A percentile compares a stretch with the other conserved stretches of the same genome.
These are phyloP conservation scores for Cymbopogon flexuosus DNA, from an alignment of 202 grass and related monocot genomes.

Conservation along the genomic window DNA sequence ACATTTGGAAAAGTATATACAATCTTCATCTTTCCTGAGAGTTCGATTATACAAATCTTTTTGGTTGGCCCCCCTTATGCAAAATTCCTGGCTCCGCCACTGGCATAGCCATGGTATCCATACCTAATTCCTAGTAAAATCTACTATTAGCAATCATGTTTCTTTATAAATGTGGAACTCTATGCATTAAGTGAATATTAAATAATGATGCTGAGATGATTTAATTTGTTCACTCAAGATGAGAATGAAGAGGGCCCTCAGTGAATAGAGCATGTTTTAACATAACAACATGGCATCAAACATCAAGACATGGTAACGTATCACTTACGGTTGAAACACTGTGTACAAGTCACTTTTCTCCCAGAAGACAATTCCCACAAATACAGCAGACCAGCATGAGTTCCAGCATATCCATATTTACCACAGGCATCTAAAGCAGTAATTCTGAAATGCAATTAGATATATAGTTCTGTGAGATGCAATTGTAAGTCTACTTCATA, in stretches of 20 bases:
- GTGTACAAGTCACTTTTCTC: constrained; percentile 43
- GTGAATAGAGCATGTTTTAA: background rate
- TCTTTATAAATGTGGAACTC: background rate
- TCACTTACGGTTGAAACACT: constrained; percentile 64
- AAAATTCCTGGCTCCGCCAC: no score
- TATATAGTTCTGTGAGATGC: background rate
- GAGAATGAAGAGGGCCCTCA: background rate
- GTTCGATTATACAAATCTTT: no score
- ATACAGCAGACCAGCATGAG: constrained; percentile 62
- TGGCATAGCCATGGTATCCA: background rate
- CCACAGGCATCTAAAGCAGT: constrained; percentile 53
- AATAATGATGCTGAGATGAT: background rate
- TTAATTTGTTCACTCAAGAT: background rate
- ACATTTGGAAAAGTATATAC: no score
- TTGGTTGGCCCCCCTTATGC: no score
- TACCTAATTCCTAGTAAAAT: background rate
- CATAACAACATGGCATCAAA: constrained; percentile 1
- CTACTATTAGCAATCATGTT: background rate
- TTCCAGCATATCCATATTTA: constrained; percentile 70
- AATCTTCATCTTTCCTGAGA: no score
- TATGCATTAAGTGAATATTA: background rate
- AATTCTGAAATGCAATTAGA: constrained; percentile 40
- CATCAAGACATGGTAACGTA: background rate
- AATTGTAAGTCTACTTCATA: background rate
- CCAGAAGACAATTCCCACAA: constrained; percentile 79